phyloP scores from a whole-genome alignment of 1,284 basidiomycete genomes.

The Vanrija pseudolonga region DNA sequence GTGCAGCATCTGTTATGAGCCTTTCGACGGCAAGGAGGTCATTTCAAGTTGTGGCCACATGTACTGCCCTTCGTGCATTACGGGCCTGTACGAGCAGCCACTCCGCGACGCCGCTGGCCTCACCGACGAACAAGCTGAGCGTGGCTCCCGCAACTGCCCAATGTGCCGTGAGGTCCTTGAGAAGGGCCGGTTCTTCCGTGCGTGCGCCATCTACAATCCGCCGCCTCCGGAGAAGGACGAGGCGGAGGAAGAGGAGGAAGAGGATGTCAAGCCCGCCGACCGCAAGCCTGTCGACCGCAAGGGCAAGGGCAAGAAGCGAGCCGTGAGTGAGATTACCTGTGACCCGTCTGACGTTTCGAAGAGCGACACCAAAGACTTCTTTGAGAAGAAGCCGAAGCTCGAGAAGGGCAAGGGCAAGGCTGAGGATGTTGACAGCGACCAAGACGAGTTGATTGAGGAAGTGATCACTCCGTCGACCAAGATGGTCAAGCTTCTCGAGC shows the following conservation, averaged over 20 bases:
- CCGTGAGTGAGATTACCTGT: conserved; percentile 15
- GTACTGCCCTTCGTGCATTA: conserved; percentile 41
- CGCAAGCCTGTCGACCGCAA: conserved; percentile 19
- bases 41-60: conserved; percentile 43
- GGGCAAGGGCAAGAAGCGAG: conserved; percentile 34
- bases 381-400: conserved; percentile 7
- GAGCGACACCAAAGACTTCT: not conserved
- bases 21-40: conserved; percentile 29
- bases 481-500: conserved; percentile 34
- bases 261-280: not conserved
- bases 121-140: conserved; percentile 27
- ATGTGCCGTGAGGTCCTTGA: conserved; percentile 38
- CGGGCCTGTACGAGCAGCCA: conserved; percentile 31
- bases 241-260: conserved; percentile 54
- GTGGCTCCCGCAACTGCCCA: conserved; percentile 39
- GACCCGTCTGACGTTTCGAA: not conserved
- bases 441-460: not conserved
- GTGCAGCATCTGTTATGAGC: conserved; percentile 43
- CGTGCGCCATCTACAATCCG: conserved; percentile 36
- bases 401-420: conserved; percentile 7
- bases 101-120: conserved; percentile 21
- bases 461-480: conserved; percentile 34
- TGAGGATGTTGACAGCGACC: conserved; percentile 3
- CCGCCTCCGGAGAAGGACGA: conserved; percentile 52
- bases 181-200: conserved; percentile 32